Percentiles rank a stretch among this genome's conserved stretches.
Conservation (phyloP, 805 yeast species). For the Candida succiphila region DNA sequence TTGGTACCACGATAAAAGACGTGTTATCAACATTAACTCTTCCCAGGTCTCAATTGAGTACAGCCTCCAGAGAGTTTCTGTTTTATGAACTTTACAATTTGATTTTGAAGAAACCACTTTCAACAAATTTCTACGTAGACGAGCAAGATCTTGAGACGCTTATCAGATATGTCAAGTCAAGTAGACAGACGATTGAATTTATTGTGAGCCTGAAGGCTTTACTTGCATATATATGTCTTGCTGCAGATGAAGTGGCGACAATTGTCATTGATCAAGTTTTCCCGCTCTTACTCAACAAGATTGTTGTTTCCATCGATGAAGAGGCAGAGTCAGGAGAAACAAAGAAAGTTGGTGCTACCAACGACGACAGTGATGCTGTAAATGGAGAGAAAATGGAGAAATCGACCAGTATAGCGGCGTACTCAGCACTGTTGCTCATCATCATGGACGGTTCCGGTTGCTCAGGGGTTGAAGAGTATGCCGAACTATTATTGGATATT, state of each 20-base stretch:
- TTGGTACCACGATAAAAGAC: constrained; percentile 28
- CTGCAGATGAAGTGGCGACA: constrained; percentile 39
- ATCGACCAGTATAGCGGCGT: constrained; percentile 15
- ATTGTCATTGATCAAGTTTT: constrained; percentile 18
- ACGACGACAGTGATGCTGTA: constrained; percentile 4
- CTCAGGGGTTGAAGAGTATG: constrained; percentile 37
- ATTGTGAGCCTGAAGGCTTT: constrained; percentile 29
- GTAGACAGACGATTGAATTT: constrained; percentile 24
- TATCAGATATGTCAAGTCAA: constrained; percentile 20
- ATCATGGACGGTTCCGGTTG: constrained; percentile 39
- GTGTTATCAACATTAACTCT: constrained; percentile 31
- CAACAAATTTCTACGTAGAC: constrained; percentile 18
- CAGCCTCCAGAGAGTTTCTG: constrained; percentile 36
- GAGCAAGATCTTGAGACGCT: constrained; percentile 26
- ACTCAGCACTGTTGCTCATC: constrained; percentile 26
- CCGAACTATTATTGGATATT: constrained; percentile 32
- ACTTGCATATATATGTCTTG: constrained; percentile 34
- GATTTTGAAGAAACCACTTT: constrained; percentile 30
- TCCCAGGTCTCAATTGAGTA: constrained; percentile 34
- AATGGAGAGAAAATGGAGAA: constrained; percentile 4
- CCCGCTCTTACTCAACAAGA: constrained; percentile 16
- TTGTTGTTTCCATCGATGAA: constrained; percentile 2
- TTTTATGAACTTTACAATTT: constrained; percentile 41
- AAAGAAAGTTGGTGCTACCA: background rate
- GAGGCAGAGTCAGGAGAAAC: constrained; percentile 1